These are phyloP conservation scores for Scheffersomyces titani DNA, from an alignment of 1,139 yeast species.

Conservation along the genomic window DNA sequence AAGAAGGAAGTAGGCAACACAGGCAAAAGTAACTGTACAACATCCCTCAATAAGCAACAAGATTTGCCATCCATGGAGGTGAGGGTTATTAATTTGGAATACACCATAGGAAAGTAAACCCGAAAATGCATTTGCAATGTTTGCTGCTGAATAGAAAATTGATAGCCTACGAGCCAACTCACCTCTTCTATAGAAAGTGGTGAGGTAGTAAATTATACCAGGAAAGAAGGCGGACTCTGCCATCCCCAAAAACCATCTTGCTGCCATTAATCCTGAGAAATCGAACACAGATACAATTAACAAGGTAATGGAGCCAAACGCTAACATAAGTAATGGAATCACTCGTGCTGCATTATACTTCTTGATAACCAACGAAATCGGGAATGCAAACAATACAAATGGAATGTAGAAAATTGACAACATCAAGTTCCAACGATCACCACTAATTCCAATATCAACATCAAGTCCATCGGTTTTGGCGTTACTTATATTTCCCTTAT, in stretches of 20 bases:
- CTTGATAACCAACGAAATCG: conserved; percentile 19
- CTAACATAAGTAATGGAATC: conserved; percentile 21
- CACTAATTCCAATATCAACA: conserved; percentile 17
- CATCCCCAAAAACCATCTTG: conserved; percentile 23
- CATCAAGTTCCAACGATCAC: conserved; percentile 23
- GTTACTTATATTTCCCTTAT: conserved; percentile 23
- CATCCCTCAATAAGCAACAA: conserved; percentile 24
- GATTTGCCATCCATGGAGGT: conserved; percentile 24
- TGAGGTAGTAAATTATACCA: conserved; percentile 20
- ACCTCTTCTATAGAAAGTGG: conserved; percentile 21
- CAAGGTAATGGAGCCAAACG: conserved; percentile 19
- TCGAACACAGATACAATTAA: conserved; percentile 17
- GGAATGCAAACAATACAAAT: conserved; percentile 22
- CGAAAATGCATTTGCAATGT: conserved; percentile 22
- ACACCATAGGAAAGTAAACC: conserved; percentile 21
- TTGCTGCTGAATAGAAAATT: conserved; percentile 21
- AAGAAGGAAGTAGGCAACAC: conserved; percentile 14
- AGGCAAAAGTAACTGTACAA: conserved; percentile 18
- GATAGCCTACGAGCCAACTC: conserved; percentile 22
- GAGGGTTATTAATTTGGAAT: conserved; percentile 19
- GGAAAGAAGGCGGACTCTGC: conserved; percentile 22
- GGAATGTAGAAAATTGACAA: conserved; percentile 24
- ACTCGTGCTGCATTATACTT: conserved; percentile 22
- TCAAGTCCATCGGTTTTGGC: conserved; percentile 25
- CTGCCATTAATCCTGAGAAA: conserved; percentile 19